phyloP scores from a whole-genome alignment of 176 grass and related monocot genomes.

The Avena sativa region DNA sequence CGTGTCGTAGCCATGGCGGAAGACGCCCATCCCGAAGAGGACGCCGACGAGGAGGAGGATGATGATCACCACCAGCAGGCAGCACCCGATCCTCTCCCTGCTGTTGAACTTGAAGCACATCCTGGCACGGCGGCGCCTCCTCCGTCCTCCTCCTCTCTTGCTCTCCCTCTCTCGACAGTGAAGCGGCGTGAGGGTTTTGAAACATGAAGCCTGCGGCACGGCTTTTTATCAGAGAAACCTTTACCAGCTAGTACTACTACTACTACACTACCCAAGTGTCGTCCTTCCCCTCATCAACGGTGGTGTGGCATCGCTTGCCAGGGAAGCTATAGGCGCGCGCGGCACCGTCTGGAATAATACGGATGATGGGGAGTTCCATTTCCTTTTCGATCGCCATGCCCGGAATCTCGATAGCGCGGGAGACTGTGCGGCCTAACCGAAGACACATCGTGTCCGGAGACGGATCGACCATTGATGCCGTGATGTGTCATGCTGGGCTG shows the following conservation, averaged over 20 bases:
- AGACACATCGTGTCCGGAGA: conserved; percentile 17
- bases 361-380: neutral
- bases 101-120: conserved; percentile 49
- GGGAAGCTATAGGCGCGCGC: neutral
- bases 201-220: too few species aligned
- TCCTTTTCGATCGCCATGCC: conserved; percentile 27
- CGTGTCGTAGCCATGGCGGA: conserved; percentile 53
- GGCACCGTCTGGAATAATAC: neutral
- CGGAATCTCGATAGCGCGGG: conserved; percentile 7
- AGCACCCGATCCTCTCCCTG: conserved; percentile 50
- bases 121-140: neutral
- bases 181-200: neutral
- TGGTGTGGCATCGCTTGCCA: conserved; percentile 23
- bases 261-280: neutral
- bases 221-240: neutral
- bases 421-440: neutral
- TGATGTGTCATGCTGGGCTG: neutral
- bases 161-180: neutral
- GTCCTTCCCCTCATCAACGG: neutral
- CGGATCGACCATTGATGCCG: neutral
- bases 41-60: conserved; percentile 53
- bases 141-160: neutral
- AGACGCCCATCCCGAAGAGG: conserved; percentile 69
- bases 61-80: conserved; percentile 42
- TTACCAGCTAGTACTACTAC: neutral